Evolutionary conservation across 1,139 yeast species (phyloP), one percentile per base, ranked within the genome.

Genomic region (Saccharomycopsis phalli): DNA sequence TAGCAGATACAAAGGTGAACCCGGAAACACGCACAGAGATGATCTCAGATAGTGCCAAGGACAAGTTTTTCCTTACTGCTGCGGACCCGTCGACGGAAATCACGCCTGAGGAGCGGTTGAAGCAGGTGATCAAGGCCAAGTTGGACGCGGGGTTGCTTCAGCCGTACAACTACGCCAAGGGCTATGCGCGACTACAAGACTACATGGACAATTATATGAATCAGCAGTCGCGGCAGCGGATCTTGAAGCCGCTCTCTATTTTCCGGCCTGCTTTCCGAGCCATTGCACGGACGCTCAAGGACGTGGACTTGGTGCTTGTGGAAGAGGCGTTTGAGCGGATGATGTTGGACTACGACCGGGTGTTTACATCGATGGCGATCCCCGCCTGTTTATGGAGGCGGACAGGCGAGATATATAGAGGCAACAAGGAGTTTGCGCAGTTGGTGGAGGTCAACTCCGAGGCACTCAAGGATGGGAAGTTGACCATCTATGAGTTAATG

Each of bases 321-420:
- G 98, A 91, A 54, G 97, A 91, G 58, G 81, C 83, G 42, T 91
- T 91, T 57, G 98, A 91, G 60, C 68, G 97, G 47, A 83, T 88
- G 94, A 62, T 91, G 38, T 64, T 91, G 41, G 95, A 91, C 53
- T 88, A 91, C 55, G 98, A 91, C 58, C 71, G 98, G 35, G 96
- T 91, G 2, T 91, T 91, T 59, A 87, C 97, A 0, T 81, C 95
- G 4, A 87, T 88, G 95, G 95, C 96, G 6, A 87, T 91, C 43
- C 98, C 98, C 0, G 96, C 97, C 0, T 88, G 97, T 61, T 68
- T 91, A 30, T 91, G 98, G 97, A 68, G 97, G 53, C 78, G 98
- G 52, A 88, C 98, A 0, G 98, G 98, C 2, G 97, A 91, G 53
- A 88, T 91, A 3, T 91, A 86, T 54, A 66, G 97, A 48, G 97